Conservation (phyloP, 805 yeast genomes). For the Teunomyces lycoperdinae region DNA sequence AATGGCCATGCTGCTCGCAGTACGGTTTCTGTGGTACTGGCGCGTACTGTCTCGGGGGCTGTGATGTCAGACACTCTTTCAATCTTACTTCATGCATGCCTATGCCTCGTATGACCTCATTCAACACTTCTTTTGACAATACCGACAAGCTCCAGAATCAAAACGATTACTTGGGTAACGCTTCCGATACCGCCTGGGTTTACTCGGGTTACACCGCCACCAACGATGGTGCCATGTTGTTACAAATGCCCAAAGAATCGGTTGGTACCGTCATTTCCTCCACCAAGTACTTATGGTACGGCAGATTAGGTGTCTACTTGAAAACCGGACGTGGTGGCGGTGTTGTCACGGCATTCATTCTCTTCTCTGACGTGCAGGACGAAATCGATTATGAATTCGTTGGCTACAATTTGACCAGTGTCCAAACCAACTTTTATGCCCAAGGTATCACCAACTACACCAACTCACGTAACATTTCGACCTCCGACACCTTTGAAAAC, state of each 20-base stretch:
- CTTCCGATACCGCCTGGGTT: conserved; percentile 64
- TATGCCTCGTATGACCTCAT: conserved; percentile 66
- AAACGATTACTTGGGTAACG: conserved; percentile 63
- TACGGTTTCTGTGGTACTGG: conserved; percentile 83
- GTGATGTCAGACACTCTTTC: conserved; percentile 74
- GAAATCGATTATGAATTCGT: conserved; percentile 88
- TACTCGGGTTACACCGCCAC: conserved; percentile 57
- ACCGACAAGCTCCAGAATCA: conserved; percentile 23
- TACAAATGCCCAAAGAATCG: conserved; percentile 74
- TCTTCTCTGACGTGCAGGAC: conserved; percentile 82
- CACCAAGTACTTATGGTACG: conserved; percentile 83
- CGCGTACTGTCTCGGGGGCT: conserved; percentile 76
- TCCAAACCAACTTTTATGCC: conserved; percentile 78
- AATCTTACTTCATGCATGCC: conserved; percentile 76
- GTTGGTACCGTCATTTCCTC: conserved; percentile 81
- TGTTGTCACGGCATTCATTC: conserved; percentile 79
- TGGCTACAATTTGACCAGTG: conserved; percentile 65
- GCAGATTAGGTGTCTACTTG: conserved; percentile 65
- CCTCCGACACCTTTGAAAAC: conserved; percentile 57
- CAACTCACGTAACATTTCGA: conserved; percentile 45
- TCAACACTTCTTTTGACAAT: conserved; percentile 41
- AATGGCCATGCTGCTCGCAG: conserved; percentile 80
- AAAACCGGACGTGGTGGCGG: conserved; percentile 76
- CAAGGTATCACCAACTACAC: conserved; percentile 70
- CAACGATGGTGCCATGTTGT: conserved; percentile 52